Evolutionary conservation across 108 stramenopile genomes (phyloP).

Genomic region (Discostella pseudostelligera): DNA sequence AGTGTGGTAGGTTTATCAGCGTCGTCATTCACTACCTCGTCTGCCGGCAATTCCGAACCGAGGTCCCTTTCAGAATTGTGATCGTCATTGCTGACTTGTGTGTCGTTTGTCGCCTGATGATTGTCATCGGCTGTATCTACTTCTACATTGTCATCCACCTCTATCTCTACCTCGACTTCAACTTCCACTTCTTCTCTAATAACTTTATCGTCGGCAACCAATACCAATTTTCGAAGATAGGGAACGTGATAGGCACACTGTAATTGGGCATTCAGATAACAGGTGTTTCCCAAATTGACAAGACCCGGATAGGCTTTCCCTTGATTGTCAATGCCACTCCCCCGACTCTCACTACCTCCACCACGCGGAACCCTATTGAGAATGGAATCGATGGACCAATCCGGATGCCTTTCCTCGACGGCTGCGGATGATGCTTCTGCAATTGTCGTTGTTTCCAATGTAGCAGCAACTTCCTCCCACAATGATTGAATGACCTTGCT

Average conservation of each 20-base stretch:
- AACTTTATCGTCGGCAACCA: slow-evolving; percentile 37
- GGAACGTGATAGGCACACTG: slow-evolving; percentile 87
- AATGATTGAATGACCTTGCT: not conserved
- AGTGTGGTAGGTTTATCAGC: not conserved
- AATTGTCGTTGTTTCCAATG: slow-evolving; percentile 3
- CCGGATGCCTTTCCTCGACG: slow-evolving; percentile 1
- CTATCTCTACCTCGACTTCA: slow-evolving; percentile 28
- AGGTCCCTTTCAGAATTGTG: not conserved
- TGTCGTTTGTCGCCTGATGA: not conserved
- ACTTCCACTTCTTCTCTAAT: slow-evolving; percentile 30
- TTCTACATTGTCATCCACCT: slow-evolving; percentile 17
- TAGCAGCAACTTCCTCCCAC: slow-evolving; percentile 10
- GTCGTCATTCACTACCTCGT: not conserved
- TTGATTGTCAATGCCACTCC: not conserved
- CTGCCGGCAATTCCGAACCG: not conserved
- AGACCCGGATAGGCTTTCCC: slow-evolving; percentile 43
- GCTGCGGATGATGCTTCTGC: not conserved
- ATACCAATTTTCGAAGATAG: slow-evolving; percentile 47
- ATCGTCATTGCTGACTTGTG: not conserved
- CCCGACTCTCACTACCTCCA: slow-evolving; percentile 12
- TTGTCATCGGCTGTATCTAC: not conserved
- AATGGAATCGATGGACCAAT: slow-evolving; percentile 6
- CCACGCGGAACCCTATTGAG: slow-evolving; percentile 36
- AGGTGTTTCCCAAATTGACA: slow-evolving; percentile 79
- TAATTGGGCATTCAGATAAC: slow-evolving; percentile 81